A percentile compares a stretch with the other conserved stretches of the same genome.
These are phyloP conservation scores for Aspergillus sp. DNA, from an alignment of 2,329 filamentous ascomycete genomes.

Conservation along the genomic window DNA sequence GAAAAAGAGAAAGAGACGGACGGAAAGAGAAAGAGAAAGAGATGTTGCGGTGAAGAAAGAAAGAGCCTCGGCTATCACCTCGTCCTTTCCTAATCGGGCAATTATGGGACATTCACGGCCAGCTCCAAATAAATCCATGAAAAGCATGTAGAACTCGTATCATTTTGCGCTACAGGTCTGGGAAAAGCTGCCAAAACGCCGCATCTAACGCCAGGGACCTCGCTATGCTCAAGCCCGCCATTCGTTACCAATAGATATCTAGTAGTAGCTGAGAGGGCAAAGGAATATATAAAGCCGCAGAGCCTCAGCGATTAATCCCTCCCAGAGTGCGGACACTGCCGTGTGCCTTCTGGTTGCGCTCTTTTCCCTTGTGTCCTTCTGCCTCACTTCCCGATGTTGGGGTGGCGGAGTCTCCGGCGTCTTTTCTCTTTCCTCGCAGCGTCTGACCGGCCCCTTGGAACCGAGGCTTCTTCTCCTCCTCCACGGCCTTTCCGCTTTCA, in stretches of 20 bases:
- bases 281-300: conserved; percentile 1
- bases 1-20: background rate
- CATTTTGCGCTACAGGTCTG: no score
- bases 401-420: conserved; percentile 24
- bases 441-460: conserved; percentile 83
- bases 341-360: conserved; percentile 7
- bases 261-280: background rate
- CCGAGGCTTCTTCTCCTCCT: conserved; percentile 57
- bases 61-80: no score
- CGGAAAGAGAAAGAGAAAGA: no score
- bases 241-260: conserved; percentile 3
- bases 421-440: conserved; percentile 65
- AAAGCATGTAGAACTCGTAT: no score
- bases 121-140: no score
- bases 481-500: conserved; percentile 51
- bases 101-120: no score
- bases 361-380: conserved; percentile 15
- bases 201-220: conserved; percentile 16
- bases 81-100: no score
- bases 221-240: conserved; percentile 15
- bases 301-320: conserved; percentile 7
- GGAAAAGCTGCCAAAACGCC: no score
- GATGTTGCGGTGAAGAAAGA: no score
- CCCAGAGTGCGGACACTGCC: conserved; percentile 12
- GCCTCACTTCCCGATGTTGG: conserved; percentile 29